Base-by-base conservation (phyloP, 768 basidiomycete species). In the Xerocomellus dryophilus region DNA sequence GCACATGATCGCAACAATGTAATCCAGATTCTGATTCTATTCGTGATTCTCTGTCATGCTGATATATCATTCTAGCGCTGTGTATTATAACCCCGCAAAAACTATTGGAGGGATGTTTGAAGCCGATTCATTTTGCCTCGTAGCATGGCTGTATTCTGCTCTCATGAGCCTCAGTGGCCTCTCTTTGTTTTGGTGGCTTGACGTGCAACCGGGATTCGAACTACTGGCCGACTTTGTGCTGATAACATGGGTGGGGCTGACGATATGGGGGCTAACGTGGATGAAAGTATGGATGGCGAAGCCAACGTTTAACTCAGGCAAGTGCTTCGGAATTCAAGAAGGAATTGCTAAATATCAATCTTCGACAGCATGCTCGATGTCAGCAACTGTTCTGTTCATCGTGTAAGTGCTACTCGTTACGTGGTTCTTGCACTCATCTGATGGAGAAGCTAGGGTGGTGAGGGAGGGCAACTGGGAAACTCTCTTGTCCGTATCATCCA, bases 1-100 rank as follows among this genome's bases (percentile, higher is more conserved):
- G 2, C 94, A 97, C 72, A 85, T 96, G 86, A 87, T 96, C 9
- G 92, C 94, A 9, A 94, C 94, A 2, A 81, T 97, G 93, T 94
- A 34, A 48, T 14, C 5, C 23, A 2, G 0, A 6, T 7, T 18
- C n/a, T n/a, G n/a, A n/a, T 31, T 57, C 5, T 9, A 12, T 41
- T 10, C 11, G 1, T 49, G 3, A 15, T 9, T 34, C 12, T 17
- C 11, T 4, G 32, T 25, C 8, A 5, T 41, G 15, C 54, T 66
- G 41, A 66, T 15, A 66, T 17, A n/a, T 39, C 8, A 4, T 47
- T 29, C 51, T 43, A 86, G 90, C 54, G 83, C 83, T 5, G 88
- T 91, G 0, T 94, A 98, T 70, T 98, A 84, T 69, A 93, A 95
- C 61, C 96, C 96, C 5, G 94, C 94, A 25, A 94, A 96, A 65